phyloP scores from a whole-genome alignment of 1,284 basidiomycete species.

The Cryptococcus hybrid region DNA sequence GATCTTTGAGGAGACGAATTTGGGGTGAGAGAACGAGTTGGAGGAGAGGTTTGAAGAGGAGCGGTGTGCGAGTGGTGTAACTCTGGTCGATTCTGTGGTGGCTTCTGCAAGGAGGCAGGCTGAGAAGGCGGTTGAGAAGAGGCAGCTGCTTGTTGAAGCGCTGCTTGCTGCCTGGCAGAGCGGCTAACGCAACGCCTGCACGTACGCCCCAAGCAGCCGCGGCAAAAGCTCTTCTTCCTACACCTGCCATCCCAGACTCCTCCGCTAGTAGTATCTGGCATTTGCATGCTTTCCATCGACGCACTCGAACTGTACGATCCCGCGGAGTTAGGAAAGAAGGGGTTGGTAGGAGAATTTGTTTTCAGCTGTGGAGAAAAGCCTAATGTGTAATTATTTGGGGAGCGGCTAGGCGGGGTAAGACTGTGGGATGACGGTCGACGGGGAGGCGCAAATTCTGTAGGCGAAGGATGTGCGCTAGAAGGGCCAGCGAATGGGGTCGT shows the following conservation, averaged over 20 bases:
- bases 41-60: constrained; percentile 1
- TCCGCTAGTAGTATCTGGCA: constrained; percentile 67
- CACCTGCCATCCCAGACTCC: constrained; percentile 76
- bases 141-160: constrained; percentile 5
- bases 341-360: constrained; percentile 36
- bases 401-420: too few relatives aligned
- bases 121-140: neutral
- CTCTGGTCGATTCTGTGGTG: too few relatives aligned
- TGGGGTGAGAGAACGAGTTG: constrained; percentile 3
- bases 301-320: constrained; percentile 6
- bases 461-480: constrained; percentile 20
- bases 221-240: constrained; percentile 78
- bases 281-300: constrained; percentile 11
- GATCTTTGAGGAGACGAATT: constrained; percentile 17
- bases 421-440: constrained; percentile 11
- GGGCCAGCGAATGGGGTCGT: constrained; percentile 32
- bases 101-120: neutral
- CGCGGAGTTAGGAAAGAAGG: constrained; percentile 33
- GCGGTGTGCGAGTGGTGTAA: constrained; percentile 7
- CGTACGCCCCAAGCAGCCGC: constrained; percentile 61
- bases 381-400: too few relatives aligned
- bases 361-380: neutral
- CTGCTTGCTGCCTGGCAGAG: constrained; percentile 4
- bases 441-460: constrained; percentile 11
- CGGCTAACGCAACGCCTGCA: constrained; percentile 35